Evolutionary conservation across 495 filamentous ascomycete species (phyloP).

Genomic region (Wilcoxina mikolae): DNA sequence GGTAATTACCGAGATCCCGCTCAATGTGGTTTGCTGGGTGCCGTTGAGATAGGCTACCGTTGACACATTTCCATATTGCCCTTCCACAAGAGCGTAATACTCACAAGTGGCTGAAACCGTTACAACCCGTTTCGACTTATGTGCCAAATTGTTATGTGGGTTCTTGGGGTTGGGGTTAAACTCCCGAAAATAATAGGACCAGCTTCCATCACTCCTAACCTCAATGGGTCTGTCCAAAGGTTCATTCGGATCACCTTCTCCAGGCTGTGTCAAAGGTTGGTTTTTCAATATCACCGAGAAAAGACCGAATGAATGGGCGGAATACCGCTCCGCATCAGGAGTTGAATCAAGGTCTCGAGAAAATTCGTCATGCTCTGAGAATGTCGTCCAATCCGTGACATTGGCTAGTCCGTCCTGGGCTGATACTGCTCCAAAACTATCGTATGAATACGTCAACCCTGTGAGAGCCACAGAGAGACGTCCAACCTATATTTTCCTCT

Average conservation of each 20-base stretch:
- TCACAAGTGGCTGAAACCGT: slow-evolving; percentile 3
- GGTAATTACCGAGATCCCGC: slow-evolving; percentile 8
- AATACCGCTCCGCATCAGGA: slow-evolving; percentile 5
- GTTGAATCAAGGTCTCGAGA: slow-evolving; percentile 3
- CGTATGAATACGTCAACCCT: slow-evolving; percentile 20
- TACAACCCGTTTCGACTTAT: slow-evolving; percentile 9
- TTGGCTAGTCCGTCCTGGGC: slow-evolving; percentile 6
- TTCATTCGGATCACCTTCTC: neutral
- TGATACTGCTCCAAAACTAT: slow-evolving; percentile 12
- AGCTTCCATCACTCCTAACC: neutral
- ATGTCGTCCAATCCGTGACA: slow-evolving; percentile 10
- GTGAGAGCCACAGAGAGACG: slow-evolving; percentile 16
- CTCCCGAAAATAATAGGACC: slow-evolving; percentile 11
- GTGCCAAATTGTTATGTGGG: slow-evolving; percentile 1
- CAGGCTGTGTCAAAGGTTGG: slow-evolving; percentile 1
- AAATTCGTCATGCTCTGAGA: neutral
- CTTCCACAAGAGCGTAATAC: slow-evolving; percentile 12
- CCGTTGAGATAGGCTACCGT: slow-evolving; percentile 11
- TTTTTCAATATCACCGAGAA: slow-evolving; percentile 1
- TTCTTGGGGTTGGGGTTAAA: slow-evolving; percentile 4
- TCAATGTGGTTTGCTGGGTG: slow-evolving; percentile 5
- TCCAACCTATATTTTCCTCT: too few relatives aligned
- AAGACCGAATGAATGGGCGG: slow-evolving; percentile 12
- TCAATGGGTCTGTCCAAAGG: neutral
- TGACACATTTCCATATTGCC: slow-evolving; percentile 7